phyloP scores from a whole-genome alignment of 805 yeast genomes.

The Candida railenensis region DNA sequence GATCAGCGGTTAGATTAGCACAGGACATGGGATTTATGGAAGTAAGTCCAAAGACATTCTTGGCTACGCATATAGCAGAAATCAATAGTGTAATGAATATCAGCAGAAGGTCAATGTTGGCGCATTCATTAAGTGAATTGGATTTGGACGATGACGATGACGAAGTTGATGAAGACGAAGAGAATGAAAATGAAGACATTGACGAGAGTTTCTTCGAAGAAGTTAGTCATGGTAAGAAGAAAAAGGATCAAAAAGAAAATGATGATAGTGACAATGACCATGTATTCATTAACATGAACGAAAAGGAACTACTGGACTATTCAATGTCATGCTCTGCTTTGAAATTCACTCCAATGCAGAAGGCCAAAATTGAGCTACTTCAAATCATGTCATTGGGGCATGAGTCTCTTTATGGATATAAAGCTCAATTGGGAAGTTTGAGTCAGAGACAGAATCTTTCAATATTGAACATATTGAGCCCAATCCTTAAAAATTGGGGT shows the following conservation, averaged over 20 bases:
- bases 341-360: conserved; percentile 60
- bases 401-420: conserved; percentile 74
- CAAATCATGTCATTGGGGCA: conserved; percentile 81
- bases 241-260: not conserved
- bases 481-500: conserved; percentile 79
- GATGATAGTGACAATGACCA: conserved; percentile 24
- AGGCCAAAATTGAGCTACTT: conserved; percentile 76
- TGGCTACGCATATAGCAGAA: conserved; percentile 85
- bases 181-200: conserved; percentile 11
- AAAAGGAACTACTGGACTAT: conserved; percentile 26
- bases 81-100: conserved; percentile 79
- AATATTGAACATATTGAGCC: conserved; percentile 68
- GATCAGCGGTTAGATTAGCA: conserved; percentile 81
- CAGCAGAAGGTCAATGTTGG: conserved; percentile 74
- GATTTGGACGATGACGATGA: conserved; percentile 48
- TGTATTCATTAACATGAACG: conserved; percentile 28
- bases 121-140: conserved; percentile 68
- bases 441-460: conserved; percentile 68
- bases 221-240: not conserved
- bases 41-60: conserved; percentile 65
- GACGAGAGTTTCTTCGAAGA: not conserved
- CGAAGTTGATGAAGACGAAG: conserved; percentile 26
- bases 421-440: conserved; percentile 50
- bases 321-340: conserved; percentile 27
- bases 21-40: conserved; percentile 84